Conservation (phyloP, 2,329 filamentous ascomycete species). For the Hysterium pulicare region DNA sequence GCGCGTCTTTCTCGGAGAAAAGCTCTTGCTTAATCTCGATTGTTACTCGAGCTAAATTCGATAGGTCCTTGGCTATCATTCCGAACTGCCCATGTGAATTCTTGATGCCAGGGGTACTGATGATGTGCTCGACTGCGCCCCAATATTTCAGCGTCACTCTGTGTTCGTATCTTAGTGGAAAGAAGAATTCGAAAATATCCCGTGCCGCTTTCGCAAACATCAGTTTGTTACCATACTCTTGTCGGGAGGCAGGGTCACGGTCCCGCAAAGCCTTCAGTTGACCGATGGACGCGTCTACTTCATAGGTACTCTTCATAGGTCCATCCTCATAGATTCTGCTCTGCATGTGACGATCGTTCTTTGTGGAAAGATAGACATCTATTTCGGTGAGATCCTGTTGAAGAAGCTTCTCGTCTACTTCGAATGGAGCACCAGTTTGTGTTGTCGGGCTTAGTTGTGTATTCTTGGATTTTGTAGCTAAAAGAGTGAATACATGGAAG, state of each 20-base stretch:
- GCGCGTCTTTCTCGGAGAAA: conserved; percentile 3
- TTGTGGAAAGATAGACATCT: conserved; percentile 5
- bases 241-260: not conserved
- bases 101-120: conserved; percentile 2
- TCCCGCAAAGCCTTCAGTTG: not conserved
- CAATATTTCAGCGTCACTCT: conserved; percentile 6
- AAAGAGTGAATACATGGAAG: conserved; percentile 9
- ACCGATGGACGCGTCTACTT: conserved; percentile 3
- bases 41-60: conserved; percentile 2
- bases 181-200: conserved; percentile 8
- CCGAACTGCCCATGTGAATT: conserved; percentile 1
- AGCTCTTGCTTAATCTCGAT: conserved; percentile 8
- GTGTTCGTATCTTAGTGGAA: conserved; percentile 4
- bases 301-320: conserved; percentile 3
- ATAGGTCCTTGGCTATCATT: conserved; percentile 2
- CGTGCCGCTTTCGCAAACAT: conserved; percentile 2
- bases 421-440: not conserved
- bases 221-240: conserved; percentile 1
- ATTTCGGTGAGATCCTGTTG: conserved; percentile 4
- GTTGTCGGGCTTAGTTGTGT: not conserved
- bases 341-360: conserved; percentile 5
- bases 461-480: conserved; percentile 4
- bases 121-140: conserved; percentile 7
- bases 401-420: conserved; percentile 5
- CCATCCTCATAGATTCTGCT: conserved; percentile 3